Percentiles rank a stretch among this genome's conserved stretches.
Evolutionary conservation across 73 alveolate species (phyloP).

Genomic region (Paramecium octaurelia): DNA sequence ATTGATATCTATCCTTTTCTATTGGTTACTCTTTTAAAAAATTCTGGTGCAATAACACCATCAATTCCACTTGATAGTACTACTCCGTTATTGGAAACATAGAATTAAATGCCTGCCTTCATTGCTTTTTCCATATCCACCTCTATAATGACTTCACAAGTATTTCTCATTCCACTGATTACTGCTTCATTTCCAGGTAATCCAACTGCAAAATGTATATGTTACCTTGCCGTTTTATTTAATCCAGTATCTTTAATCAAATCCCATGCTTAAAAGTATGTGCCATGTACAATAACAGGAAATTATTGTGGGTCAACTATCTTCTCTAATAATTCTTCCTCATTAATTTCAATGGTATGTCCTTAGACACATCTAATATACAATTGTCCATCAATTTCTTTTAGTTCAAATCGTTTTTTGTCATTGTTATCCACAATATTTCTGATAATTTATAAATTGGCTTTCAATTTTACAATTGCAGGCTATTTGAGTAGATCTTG

Average conservation of each 20-base stretch:
- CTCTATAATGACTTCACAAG: conserved; percentile 69
- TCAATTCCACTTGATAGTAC: conserved; percentile 77
- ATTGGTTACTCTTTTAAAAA: conserved; percentile 66
- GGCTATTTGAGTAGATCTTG: conserved; percentile 54
- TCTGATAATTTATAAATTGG: conserved; percentile 53
- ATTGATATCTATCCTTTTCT: background rate
- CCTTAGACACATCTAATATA: conserved; percentile 85
- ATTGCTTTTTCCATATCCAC: conserved; percentile 75
- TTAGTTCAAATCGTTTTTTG: conserved; percentile 72
- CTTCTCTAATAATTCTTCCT: conserved; percentile 68
- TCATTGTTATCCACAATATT: conserved; percentile 72
- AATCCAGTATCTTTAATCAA: conserved; percentile 72
- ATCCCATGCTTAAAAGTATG: conserved; percentile 66
- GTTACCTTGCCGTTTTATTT: conserved; percentile 80
- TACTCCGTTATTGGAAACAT: conserved; percentile 72
- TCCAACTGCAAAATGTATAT: conserved; percentile 80
- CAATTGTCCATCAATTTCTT: conserved; percentile 64
- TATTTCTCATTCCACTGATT: conserved; percentile 80
- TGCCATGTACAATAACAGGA: conserved; percentile 79
- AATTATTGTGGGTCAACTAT: conserved; percentile 45
- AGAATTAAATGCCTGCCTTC: conserved; percentile 74
- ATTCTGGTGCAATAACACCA: conserved; percentile 75
- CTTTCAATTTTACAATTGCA: background rate
- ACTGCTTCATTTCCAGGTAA: conserved; percentile 78
- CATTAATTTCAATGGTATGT: conserved; percentile 78